phyloP scores from a whole-genome alignment of 129 eudicot species.

The Flaveria brownii region DNA sequence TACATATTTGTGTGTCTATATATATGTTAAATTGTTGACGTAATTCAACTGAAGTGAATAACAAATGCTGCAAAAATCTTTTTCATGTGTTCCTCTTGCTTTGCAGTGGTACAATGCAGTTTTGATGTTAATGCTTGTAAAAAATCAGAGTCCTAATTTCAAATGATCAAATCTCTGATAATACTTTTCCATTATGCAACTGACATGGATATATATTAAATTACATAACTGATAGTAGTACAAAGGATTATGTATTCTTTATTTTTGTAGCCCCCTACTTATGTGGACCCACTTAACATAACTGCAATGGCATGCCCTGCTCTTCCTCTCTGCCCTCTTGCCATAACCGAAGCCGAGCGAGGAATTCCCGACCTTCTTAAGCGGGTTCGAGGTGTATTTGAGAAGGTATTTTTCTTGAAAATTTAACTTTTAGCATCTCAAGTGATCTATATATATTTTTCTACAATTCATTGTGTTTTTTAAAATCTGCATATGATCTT shows the following conservation, averaged over 20 bases:
- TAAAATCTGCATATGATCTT: neutral
- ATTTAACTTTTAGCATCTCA: neutral
- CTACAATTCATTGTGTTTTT: neutral
- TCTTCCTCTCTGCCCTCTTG: conserved; percentile 93
- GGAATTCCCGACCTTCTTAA: conserved; percentile 88
- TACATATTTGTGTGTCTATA: neutral
- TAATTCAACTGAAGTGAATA: neutral
- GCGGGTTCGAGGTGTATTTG: conserved; percentile 79
- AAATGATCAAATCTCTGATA: neutral
- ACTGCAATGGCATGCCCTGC: conserved; percentile 99
- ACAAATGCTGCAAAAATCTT: neutral
- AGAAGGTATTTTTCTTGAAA: conserved; percentile 55
- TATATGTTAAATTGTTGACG: neutral
- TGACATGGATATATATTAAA: conserved; percentile 1
- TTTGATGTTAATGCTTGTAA: neutral
- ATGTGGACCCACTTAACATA: conserved; percentile 92
- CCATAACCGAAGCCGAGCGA: conserved; percentile 97
- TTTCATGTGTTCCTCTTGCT: neutral
- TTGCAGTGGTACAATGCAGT: neutral
- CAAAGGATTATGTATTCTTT: conserved; percentile 13
- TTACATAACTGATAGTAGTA: neutral
- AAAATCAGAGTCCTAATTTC: neutral
- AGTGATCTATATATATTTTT: no score
- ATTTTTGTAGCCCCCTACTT: conserved; percentile 69
- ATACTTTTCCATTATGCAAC: neutral